These are phyloP conservation scores for Candida palmyrensis DNA, from an alignment of 805 yeast species.

Conservation along the genomic window DNA sequence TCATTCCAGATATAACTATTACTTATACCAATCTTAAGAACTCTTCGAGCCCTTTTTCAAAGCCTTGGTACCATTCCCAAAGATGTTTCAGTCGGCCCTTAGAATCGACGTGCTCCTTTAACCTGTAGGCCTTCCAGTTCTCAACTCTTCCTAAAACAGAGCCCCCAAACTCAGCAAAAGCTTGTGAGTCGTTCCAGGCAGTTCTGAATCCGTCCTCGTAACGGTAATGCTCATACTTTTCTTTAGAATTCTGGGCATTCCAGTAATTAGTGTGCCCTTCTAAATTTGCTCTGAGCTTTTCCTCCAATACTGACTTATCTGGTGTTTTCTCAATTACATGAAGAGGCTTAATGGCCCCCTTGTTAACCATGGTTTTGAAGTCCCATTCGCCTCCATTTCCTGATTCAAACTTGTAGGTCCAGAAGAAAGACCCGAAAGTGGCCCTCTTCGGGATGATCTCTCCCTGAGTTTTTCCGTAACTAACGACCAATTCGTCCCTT, in stretches of 20 bases:
- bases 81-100: slow-evolving; percentile 53
- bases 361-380: slow-evolving; percentile 66
- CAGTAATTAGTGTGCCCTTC: slow-evolving; percentile 61
- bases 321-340: slow-evolving; percentile 28
- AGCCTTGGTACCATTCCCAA: slow-evolving; percentile 95
- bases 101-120: slow-evolving; percentile 50
- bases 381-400: slow-evolving; percentile 99
- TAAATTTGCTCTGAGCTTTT: slow-evolving; percentile 30
- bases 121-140: slow-evolving; percentile 65
- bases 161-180: slow-evolving; percentile 63
- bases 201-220: slow-evolving; percentile 71
- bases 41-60: slow-evolving; percentile 52
- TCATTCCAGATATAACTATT: neutral
- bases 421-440: slow-evolving; percentile 72
- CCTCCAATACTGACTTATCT: slow-evolving; percentile 35
- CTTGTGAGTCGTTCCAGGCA: slow-evolving; percentile 71
- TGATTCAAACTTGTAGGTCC: slow-evolving; percentile 83
- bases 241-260: slow-evolving; percentile 52
- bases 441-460: slow-evolving; percentile 48
- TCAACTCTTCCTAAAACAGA: slow-evolving; percentile 69
- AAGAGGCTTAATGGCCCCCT: slow-evolving; percentile 41
- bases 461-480: slow-evolving; percentile 58
- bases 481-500: slow-evolving; percentile 51
- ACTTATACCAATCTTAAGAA: slow-evolving; percentile 16
- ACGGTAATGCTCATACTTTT: slow-evolving; percentile 74